Conservation (phyloP, 495 filamentous ascomycete genomes). For the Trichoderma virens region DNA sequence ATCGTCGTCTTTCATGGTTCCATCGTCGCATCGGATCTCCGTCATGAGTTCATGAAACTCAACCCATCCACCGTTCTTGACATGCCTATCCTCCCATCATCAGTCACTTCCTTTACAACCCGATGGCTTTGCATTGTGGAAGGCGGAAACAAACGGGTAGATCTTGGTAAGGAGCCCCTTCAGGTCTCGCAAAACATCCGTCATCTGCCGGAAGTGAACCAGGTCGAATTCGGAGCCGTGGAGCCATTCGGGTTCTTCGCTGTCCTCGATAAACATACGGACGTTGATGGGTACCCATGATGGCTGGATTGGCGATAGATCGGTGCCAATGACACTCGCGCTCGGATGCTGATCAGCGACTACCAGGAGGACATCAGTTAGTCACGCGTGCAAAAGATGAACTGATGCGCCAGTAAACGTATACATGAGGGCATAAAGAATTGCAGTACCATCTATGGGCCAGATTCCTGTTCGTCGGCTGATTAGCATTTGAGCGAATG, state of each 20-base stretch:
- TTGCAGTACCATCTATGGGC: conserved; percentile 33
- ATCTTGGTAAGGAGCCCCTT: conserved; percentile 28
- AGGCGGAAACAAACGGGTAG: conserved; percentile 25
- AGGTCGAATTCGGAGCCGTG: conserved; percentile 25
- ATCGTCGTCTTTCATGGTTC: conserved; percentile 26
- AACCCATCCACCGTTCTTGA: conserved; percentile 33
- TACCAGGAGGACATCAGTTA: conserved; percentile 7
- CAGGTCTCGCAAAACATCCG: conserved; percentile 39
- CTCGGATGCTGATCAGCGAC: conserved; percentile 35
- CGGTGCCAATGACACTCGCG: conserved; percentile 29
- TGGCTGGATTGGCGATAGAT: conserved; percentile 33
- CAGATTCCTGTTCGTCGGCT: conserved; percentile 37
- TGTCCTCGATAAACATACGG: conserved; percentile 39
- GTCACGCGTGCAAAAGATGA: background rate
- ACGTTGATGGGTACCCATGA: conserved; percentile 33
- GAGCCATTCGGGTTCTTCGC: conserved; percentile 34
- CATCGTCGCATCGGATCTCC: conserved; percentile 33
- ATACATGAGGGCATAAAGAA: background rate
- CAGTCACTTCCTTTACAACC: background rate
- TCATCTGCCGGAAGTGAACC: conserved; percentile 35
- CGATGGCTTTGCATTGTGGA: background rate
- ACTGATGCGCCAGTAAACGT: background rate
- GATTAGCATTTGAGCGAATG: background rate
- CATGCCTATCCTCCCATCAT: conserved; percentile 19
- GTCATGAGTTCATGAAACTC: conserved; percentile 37